phyloP scores from a whole-genome alignment of 2,329 filamentous ascomycete genomes.

The Sarocladium brachiariae region DNA sequence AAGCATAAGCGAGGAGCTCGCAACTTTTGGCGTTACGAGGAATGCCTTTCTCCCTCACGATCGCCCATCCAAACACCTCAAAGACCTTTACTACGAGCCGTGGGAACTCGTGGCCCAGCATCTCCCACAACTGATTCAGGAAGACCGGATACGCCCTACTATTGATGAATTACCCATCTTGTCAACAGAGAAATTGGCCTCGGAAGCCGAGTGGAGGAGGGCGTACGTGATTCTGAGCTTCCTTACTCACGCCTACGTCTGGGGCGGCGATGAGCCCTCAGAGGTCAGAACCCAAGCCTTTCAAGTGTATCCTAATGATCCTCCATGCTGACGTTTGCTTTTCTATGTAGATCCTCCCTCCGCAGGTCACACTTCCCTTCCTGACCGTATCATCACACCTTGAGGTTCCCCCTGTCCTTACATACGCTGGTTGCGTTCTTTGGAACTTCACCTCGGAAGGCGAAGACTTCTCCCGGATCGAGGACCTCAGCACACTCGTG shows the following conservation, averaged over 20 bases:
- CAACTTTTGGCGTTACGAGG: slow-evolving; percentile 32
- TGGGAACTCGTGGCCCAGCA: slow-evolving; percentile 70
- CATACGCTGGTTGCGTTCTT: slow-evolving; percentile 77
- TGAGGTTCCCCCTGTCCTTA: slow-evolving; percentile 81
- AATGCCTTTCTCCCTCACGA: slow-evolving; percentile 74
- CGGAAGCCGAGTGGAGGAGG: slow-evolving; percentile 69
- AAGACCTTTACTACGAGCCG: slow-evolving; percentile 66
- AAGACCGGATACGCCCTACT: slow-evolving; percentile 53
- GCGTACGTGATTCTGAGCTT: slow-evolving; percentile 76
- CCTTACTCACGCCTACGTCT: slow-evolving; percentile 79
- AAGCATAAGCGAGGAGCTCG: slow-evolving; percentile 21
- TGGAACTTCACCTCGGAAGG: slow-evolving; percentile 72
- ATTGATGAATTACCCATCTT: slow-evolving; percentile 64
- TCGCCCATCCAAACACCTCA: slow-evolving; percentile 57
- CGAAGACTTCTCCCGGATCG: slow-evolving; percentile 53
- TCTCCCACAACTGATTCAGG: slow-evolving; percentile 60
- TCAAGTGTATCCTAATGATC: background rate
- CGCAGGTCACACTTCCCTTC: slow-evolving; percentile 70
- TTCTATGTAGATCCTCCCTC: slow-evolving; percentile 54
- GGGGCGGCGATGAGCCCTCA: slow-evolving; percentile 70
- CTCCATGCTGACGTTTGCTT: background rate
- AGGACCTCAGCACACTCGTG: slow-evolving; percentile 63
- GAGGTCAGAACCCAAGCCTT: slow-evolving; percentile 46
- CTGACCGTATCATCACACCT: slow-evolving; percentile 64
- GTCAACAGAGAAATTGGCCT: slow-evolving; percentile 54